A percentile compares a stretch with the other conserved stretches of the same genome.
Evolutionary conservation across 1,284 basidiomycete species (phyloP).

Genomic region (Porogramme epimiltina): DNA sequence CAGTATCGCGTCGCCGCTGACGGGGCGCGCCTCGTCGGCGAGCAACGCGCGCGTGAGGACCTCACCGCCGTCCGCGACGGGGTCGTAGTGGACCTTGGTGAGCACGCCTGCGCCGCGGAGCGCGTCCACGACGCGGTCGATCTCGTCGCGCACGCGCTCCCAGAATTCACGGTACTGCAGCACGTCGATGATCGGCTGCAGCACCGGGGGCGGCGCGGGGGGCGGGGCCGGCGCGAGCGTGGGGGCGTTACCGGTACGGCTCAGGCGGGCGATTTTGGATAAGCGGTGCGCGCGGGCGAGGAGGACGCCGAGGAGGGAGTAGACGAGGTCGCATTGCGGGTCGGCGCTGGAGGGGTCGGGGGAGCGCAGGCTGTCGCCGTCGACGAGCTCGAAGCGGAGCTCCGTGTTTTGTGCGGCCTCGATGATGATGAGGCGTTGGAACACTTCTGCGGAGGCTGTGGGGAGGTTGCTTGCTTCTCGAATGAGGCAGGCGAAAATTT

Average conservation of each 20-base stretch:
- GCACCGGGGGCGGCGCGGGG: conserved; percentile 30
- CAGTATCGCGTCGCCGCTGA: conserved; percentile 71
- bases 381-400: conserved; percentile 67
- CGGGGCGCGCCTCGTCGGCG: conserved; percentile 29
- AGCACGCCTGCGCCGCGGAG: conserved; percentile 58
- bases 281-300: conserved; percentile 63
- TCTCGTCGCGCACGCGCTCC: conserved; percentile 56
- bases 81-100: conserved; percentile 57
- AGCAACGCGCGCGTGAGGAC: conserved; percentile 51
- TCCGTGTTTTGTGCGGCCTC: conserved; percentile 72
- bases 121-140: conserved; percentile 50
- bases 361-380: no score
- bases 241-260: conserved; percentile 33
- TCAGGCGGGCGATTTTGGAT: conserved; percentile 52
- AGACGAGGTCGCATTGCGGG: conserved; percentile 71
- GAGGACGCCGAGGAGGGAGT: conserved; percentile 60
- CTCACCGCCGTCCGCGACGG: conserved; percentile 67
- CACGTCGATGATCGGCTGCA: conserved; percentile 74
- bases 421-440: conserved; percentile 72
- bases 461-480: conserved; percentile 71
- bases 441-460: conserved; percentile 72
- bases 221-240: conserved; percentile 32
- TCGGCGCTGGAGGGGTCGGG: not conserved
- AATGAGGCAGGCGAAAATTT: conserved; percentile 73
- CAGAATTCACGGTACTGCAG: conserved; percentile 79